A percentile compares a stretch with the other conserved stretches of the same genome.
phyloP scores from a whole-genome alignment of 805 yeast genomes.

The Wickerhamiella hasegawae region DNA sequence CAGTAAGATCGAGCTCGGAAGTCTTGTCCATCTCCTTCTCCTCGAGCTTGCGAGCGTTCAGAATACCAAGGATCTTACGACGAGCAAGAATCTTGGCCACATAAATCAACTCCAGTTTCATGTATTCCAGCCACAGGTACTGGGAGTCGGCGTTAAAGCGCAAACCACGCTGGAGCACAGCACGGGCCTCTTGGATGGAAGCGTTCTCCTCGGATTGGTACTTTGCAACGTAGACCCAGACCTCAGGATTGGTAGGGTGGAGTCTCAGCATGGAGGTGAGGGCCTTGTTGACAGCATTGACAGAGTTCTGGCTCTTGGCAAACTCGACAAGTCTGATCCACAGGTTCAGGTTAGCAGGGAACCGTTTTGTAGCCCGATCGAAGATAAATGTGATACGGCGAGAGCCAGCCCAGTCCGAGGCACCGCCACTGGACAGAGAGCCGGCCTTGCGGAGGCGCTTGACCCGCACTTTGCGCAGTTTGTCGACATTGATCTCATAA shows the following conservation, averaged over 20 bases:
- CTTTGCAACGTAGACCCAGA: slow-evolving; percentile 91
- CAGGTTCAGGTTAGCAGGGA: slow-evolving; percentile 56
- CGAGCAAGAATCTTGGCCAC: slow-evolving; percentile 71
- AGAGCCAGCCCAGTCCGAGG: slow-evolving; percentile 77
- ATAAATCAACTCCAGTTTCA: slow-evolving; percentile 75
- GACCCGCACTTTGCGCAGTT: slow-evolving; percentile 55
- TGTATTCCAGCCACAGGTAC: slow-evolving; percentile 70
- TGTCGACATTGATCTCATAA: slow-evolving; percentile 68
- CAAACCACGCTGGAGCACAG: slow-evolving; percentile 67
- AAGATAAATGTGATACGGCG: slow-evolving; percentile 68
- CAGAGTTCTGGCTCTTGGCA: slow-evolving; percentile 22
- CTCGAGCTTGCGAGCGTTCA: slow-evolving; percentile 31
- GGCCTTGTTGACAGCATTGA: slow-evolving; percentile 30
- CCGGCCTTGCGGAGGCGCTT: slow-evolving; percentile 33
- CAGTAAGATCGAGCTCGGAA: slow-evolving; percentile 23
- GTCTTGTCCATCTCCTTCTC: slow-evolving; percentile 15
- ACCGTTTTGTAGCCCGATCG: slow-evolving; percentile 67
- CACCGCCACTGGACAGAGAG: slow-evolving; percentile 23
- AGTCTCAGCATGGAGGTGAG: slow-evolving; percentile 64
- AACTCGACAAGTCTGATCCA: slow-evolving; percentile 67
- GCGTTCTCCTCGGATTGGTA: slow-evolving; percentile 83
- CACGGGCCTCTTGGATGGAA: slow-evolving; percentile 77
- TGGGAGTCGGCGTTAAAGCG: slow-evolving; percentile 64
- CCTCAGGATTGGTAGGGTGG: slow-evolving; percentile 80
- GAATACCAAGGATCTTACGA: slow-evolving; percentile 63